A percentile compares a stretch with the other conserved stretches of the same genome.
These are phyloP conservation scores for Nemania sp. DNA, from an alignment of 2,329 filamentous ascomycete genomes.

Conservation along the genomic window DNA sequence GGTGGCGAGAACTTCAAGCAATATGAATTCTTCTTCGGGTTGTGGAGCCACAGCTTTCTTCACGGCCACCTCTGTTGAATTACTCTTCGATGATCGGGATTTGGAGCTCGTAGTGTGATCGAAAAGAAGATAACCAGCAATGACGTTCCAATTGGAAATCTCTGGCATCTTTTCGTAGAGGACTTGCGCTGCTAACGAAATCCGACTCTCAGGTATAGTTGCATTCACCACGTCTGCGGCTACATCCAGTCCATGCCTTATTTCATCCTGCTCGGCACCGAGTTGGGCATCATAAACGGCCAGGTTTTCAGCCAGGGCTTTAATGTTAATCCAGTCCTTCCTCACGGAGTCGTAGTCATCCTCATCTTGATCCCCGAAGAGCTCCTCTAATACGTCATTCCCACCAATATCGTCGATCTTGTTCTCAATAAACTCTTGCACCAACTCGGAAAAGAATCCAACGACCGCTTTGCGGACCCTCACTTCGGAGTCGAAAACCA, in stretches of 20 bases:
- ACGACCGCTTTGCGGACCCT: conserved; percentile 87
- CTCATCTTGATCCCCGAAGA: conserved; percentile 70
- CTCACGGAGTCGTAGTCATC: conserved; percentile 78
- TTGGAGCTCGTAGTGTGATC: conserved; percentile 77
- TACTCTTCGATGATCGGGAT: conserved; percentile 56
- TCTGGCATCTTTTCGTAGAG: conserved; percentile 83
- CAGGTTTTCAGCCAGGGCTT: conserved; percentile 84
- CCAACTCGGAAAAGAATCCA: conserved; percentile 85
- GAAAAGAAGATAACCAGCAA: conserved; percentile 89
- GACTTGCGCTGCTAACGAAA: conserved; percentile 82
- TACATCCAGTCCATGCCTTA: conserved; percentile 52
- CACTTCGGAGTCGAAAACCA: conserved; percentile 86
- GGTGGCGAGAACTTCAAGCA: conserved; percentile 85
- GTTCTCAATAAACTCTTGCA: conserved; percentile 78
- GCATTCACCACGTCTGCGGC: conserved; percentile 64
- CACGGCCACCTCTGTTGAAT: conserved; percentile 65
- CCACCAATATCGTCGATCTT: conserved; percentile 86
- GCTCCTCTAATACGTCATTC: conserved; percentile 74
- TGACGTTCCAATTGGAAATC: conserved; percentile 82
- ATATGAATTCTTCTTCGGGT: conserved; percentile 77
- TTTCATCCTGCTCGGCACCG: conserved; percentile 58
- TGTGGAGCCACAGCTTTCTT: conserved; percentile 74
- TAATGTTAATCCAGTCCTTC: conserved; percentile 86
- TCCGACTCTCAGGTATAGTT: conserved; percentile 74
- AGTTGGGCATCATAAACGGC: conserved; percentile 78